These are phyloP conservation scores for Asterophora parasitica DNA, from an alignment of 768 basidiomycete genomes.

Conservation along the genomic window DNA sequence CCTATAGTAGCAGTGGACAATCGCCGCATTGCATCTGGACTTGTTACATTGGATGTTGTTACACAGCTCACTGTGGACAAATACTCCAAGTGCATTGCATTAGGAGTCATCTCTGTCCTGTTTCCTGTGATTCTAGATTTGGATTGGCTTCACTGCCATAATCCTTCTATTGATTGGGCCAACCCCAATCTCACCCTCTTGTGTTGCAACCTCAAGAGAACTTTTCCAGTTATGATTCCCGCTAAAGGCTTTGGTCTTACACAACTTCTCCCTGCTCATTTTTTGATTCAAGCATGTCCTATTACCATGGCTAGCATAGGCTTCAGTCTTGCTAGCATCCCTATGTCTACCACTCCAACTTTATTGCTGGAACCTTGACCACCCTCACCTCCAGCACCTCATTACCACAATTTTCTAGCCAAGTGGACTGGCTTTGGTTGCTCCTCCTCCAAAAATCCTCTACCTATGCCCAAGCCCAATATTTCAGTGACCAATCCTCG, in stretches of 20 bases:
- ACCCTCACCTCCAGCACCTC: too few relatives aligned
- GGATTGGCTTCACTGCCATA: slow-evolving; percentile 32
- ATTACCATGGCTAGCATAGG: slow-evolving; percentile 22
- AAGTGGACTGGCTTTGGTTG: slow-evolving; percentile 1
- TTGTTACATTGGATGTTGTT: slow-evolving; percentile 34
- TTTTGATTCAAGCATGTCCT: slow-evolving; percentile 3
- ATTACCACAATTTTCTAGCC: too few relatives aligned
- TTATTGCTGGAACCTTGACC: not conserved
- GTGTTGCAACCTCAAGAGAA: slow-evolving; percentile 22
- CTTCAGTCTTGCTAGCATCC: slow-evolving; percentile 19
- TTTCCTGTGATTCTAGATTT: slow-evolving; percentile 34
- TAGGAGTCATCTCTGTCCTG: slow-evolving; percentile 27
- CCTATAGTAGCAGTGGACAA: slow-evolving; percentile 28
- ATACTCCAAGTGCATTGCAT: slow-evolving; percentile 25
- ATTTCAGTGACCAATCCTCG: slow-evolving; percentile 13
- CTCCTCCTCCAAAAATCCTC: slow-evolving; percentile 11
- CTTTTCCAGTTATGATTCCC: slow-evolving; percentile 13
- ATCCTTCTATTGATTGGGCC: slow-evolving; percentile 31
- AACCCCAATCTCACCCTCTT: slow-evolving; percentile 18
- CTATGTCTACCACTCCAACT: slow-evolving; percentile 11
- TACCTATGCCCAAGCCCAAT: slow-evolving; percentile 5
- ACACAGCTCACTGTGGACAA: slow-evolving; percentile 21
- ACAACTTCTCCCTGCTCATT: slow-evolving; percentile 6
- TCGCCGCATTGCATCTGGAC: slow-evolving; percentile 33
- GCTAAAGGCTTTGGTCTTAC: slow-evolving; percentile 23